Evolutionary conservation across 495 filamentous ascomycete species (phyloP).

Genomic region (Xylaria longipes): DNA sequence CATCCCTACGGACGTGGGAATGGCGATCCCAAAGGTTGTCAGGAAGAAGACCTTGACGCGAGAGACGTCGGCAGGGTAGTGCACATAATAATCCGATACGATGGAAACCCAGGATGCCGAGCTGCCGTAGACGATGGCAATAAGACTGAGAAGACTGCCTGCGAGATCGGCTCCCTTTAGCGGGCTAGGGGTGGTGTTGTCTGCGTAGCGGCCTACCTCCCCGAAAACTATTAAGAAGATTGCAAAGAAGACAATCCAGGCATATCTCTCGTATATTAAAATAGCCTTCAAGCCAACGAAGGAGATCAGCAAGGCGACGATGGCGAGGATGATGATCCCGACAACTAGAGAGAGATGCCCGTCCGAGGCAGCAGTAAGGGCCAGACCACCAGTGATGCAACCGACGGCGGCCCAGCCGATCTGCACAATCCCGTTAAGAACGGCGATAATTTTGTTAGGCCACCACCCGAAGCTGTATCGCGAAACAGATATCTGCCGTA

Average conservation of each 20-base stretch:
- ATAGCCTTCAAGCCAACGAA: slow-evolving; percentile 56
- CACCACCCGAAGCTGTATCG: slow-evolving; percentile 65
- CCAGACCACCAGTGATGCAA: slow-evolving; percentile 55
- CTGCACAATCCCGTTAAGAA: slow-evolving; percentile 57
- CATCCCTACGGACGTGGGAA: slow-evolving; percentile 65
- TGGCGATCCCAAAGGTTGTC: slow-evolving; percentile 52
- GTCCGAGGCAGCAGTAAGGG: slow-evolving; percentile 58
- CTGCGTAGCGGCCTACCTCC: slow-evolving; percentile 55
- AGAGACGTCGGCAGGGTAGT: slow-evolving; percentile 61
- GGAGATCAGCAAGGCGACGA: slow-evolving; percentile 51
- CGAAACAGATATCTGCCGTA: slow-evolving; percentile 60
- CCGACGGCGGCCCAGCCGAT: slow-evolving; percentile 57
- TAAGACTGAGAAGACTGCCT: slow-evolving; percentile 57
- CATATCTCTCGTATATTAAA: slow-evolving; percentile 48
- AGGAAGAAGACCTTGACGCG: slow-evolving; percentile 60
- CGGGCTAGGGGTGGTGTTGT: slow-evolving; percentile 47
- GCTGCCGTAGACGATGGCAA: slow-evolving; percentile 64
- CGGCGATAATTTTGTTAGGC: slow-evolving; percentile 55
- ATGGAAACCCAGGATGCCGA: slow-evolving; percentile 67
- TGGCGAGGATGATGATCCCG: slow-evolving; percentile 55
- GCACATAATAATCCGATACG: slow-evolving; percentile 67
- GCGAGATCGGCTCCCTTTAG: slow-evolving; percentile 48
- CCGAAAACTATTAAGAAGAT: slow-evolving; percentile 66
- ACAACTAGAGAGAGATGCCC: slow-evolving; percentile 51
- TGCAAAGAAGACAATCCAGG: slow-evolving; percentile 59